Evolutionary conservation across 345 rosid genomes (phyloP), one percentile per base, ranked within the genome.

Genomic region (Firmiana major): DNA sequence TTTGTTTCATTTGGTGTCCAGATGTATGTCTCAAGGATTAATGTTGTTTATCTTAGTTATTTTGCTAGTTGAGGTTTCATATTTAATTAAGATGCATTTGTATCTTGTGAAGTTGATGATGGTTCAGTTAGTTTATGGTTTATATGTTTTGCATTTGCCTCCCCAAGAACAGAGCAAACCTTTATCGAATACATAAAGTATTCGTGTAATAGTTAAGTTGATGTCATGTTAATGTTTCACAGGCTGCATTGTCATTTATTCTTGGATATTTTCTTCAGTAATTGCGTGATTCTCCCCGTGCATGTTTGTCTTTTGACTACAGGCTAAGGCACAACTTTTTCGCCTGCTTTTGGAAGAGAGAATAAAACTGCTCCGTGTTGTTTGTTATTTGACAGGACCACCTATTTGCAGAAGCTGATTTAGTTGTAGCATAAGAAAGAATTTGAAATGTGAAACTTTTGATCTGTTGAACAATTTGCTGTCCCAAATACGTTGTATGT

Each of bases 351-450:
- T 87, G 59, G 87, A 81, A 69, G 87, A 84, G 82, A 81, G 89
- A 77, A 77, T 78, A 58, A 83, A 83, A 87, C 89, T 76, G 89
- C 89, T 64, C 89, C 88, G 88, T 87, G 83, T 19, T 86, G 79
- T 74, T 38, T 74, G 6, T 74, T 75, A 24, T 66, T 1, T 68
- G 38, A 66, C 45, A 63, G 73, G 72, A 51, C 71, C 68, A 62
- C 65, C 77, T 71, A 21, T 55, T 63, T 21, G 54, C 46, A 46
- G 31, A 40, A 16, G 28, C 53, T 38, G 43, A 66, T 13, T 71
- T 78, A 48, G 51, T 62, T 62, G 38, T 13, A 13, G 10, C 7
- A 3, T 7, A 24, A 11, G 38, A 31, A 24, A 16, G 38, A 63
- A 6, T 63, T 19, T 63, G 43, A 15, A 75, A 54, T 36, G 54